phyloP scores from a whole-genome alignment of 176 grass and related monocot species.

The Ananas comosus region DNA sequence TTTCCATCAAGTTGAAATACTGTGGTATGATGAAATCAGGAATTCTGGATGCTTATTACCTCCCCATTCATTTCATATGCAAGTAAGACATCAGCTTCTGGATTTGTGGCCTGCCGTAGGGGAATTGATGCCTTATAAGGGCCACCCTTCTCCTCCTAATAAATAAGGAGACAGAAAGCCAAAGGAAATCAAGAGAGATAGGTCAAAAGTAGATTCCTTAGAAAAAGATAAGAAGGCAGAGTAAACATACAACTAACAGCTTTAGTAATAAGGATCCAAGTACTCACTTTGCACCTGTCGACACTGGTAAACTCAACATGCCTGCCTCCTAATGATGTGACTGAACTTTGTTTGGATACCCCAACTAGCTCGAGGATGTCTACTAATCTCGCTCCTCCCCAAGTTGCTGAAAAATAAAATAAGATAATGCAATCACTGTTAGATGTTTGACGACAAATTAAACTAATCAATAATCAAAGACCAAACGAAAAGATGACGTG shows the following conservation, averaged over 20 bases:
- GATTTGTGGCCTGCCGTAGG: slow-evolving; percentile 69
- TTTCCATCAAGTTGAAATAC: neutral
- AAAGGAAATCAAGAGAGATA: neutral
- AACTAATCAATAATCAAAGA: no score
- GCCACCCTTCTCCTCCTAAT: slow-evolving; percentile 93
- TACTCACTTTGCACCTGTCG: slow-evolving; percentile 80
- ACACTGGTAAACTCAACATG: slow-evolving; percentile 83
- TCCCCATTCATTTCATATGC: slow-evolving; percentile 99
- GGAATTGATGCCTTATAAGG: slow-evolving; percentile 97
- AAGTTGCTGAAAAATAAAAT: slow-evolving; percentile 47
- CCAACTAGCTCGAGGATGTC: slow-evolving; percentile 73
- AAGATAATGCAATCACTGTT: no score
- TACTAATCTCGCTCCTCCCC: slow-evolving; percentile 82
- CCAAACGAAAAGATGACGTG: no score
- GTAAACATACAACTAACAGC: neutral
- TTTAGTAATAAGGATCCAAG: neutral
- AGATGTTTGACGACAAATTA: no score
- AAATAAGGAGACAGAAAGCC: slow-evolving; percentile 11
- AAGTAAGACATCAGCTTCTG: slow-evolving; percentile 94
- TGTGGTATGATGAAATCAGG: neutral
- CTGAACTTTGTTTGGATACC: slow-evolving; percentile 50
- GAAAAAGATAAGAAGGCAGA: neutral
- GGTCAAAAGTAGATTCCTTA: neutral
- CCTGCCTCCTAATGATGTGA: slow-evolving; percentile 72
- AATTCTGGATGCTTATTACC: slow-evolving; percentile 24